Evolutionary conservation across 768 basidiomycete species (phyloP).

Genomic region (Hirschioporus abietinus): DNA sequence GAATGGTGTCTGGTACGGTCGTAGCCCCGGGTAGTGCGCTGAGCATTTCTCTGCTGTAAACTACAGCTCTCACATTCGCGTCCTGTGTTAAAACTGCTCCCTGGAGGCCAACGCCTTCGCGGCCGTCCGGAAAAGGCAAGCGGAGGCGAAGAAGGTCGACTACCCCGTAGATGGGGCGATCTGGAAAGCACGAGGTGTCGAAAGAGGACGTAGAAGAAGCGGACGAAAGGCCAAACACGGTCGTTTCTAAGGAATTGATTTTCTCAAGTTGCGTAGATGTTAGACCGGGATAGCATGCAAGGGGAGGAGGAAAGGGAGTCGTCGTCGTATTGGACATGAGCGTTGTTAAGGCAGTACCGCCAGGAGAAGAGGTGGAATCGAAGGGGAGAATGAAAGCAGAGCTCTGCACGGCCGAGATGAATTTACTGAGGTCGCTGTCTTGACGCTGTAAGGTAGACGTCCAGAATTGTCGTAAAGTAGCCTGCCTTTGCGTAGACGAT

Average conservation of each 20-base stretch:
- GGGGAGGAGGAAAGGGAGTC: constrained; percentile 49
- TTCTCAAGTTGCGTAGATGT: constrained; percentile 31
- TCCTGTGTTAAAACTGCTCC: constrained; percentile 42
- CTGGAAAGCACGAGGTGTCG: constrained; percentile 45
- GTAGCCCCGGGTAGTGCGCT: constrained; percentile 40
- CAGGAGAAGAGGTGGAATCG: constrained; percentile 38
- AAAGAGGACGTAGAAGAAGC: constrained; percentile 31
- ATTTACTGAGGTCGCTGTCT: constrained; percentile 35
- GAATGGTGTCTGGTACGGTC: constrained; percentile 24
- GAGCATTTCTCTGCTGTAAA: constrained; percentile 48
- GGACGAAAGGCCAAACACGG: constrained; percentile 44
- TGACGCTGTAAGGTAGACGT: constrained; percentile 42
- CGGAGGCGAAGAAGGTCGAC: constrained; percentile 53
- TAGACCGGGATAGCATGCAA: constrained; percentile 57
- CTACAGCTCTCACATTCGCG: constrained; percentile 40
- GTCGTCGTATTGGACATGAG: constrained; percentile 38
- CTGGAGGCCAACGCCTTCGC: constrained; percentile 39
- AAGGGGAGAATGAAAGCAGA: constrained; percentile 54
- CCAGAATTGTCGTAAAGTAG: constrained; percentile 52
- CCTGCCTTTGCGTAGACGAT: constrained; percentile 47
- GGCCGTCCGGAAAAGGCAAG: constrained; percentile 47
- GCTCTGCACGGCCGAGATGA: constrained; percentile 40
- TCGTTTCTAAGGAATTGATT: constrained; percentile 44
- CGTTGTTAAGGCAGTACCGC: constrained; percentile 26
- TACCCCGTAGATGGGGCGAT: constrained; percentile 59